These are phyloP conservation scores for Capsicum rhomboideum DNA, from an alignment of 257 asterid genomes.

Conservation along the genomic window DNA sequence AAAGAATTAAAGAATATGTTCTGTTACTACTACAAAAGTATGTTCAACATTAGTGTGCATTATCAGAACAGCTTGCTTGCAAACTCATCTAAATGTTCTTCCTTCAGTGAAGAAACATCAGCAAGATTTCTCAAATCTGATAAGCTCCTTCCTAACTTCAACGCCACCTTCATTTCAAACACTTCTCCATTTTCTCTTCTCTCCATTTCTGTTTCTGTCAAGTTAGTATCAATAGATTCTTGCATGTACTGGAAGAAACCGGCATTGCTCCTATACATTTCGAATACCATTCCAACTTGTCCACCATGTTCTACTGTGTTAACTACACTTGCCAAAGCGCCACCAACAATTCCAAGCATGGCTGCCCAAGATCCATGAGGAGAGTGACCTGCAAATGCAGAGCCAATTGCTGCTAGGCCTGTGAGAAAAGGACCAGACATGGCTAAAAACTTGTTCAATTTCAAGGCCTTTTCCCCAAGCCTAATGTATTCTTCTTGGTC, in stretches of 20 bases:
- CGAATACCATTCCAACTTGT: constrained; percentile 81
- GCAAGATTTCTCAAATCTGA: constrained; percentile 57
- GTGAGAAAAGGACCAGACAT: constrained; percentile 47
- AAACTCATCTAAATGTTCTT: constrained; percentile 27
- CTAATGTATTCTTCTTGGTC: constrained; percentile 49
- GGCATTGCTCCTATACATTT: constrained; percentile 66
- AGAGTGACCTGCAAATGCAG: constrained; percentile 26
- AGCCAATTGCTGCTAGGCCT: constrained; percentile 53
- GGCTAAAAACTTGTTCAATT: constrained; percentile 43
- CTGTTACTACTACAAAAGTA: neutral
- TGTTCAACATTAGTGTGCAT: neutral
- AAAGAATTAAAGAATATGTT: neutral
- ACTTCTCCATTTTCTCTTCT: constrained; percentile 63
- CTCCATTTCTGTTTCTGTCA: constrained; percentile 34
- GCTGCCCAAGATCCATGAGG: constrained; percentile 28
- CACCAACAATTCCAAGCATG: constrained; percentile 37
- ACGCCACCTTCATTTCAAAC: constrained; percentile 53
- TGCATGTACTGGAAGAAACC: constrained; percentile 64
- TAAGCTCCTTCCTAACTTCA: constrained; percentile 67
- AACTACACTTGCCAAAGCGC: constrained; percentile 58
- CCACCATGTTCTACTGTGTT: constrained; percentile 67
- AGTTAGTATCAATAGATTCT: constrained; percentile 38
- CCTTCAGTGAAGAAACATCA: constrained; percentile 8
- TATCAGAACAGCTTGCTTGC: constrained; percentile 67
- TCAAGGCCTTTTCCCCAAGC: constrained; percentile 43